phyloP scores from a whole-genome alignment of 106 monocot species.

The Dioscorea alata region DNA sequence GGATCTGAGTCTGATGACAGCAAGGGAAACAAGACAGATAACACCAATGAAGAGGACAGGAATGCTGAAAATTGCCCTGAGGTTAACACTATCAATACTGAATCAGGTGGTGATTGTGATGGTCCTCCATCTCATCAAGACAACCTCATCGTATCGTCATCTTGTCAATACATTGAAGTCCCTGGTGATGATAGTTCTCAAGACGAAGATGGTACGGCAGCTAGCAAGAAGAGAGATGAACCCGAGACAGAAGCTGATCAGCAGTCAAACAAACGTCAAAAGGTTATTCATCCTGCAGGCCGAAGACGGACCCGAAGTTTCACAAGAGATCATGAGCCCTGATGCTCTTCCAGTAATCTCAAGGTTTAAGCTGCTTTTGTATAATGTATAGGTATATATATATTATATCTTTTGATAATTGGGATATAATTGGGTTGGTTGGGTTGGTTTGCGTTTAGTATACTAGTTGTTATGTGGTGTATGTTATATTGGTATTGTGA shows the following conservation, averaged over 20 bases:
- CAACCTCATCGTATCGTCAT: neutral
- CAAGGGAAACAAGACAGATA: neutral
- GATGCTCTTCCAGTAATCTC: neutral
- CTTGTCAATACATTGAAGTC: neutral
- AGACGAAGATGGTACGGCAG: neutral
- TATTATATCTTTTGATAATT: too few species aligned
- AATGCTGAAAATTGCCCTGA: neutral
- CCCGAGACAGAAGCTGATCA: neutral
- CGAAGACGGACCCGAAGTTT: slow-evolving; percentile 4
- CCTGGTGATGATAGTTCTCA: neutral
- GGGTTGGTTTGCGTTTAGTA: too few species aligned
- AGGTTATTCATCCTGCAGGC: neutral
- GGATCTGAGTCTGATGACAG: too few species aligned
- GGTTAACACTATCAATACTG: neutral
- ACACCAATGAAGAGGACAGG: neutral
- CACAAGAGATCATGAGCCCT: neutral
- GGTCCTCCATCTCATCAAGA: neutral
- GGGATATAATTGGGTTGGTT: too few species aligned
- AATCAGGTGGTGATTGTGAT: neutral
- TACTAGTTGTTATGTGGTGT: too few species aligned
- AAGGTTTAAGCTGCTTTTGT: too few species aligned
- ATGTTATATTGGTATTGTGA: too few species aligned
- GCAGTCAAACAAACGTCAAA: slow-evolving; percentile 1
- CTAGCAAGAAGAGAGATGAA: neutral
- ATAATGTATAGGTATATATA: too few species aligned